These are phyloP conservation scores for Lactarius akahatsu DNA, from an alignment of 768 basidiomycete species.

Conservation along the genomic window DNA sequence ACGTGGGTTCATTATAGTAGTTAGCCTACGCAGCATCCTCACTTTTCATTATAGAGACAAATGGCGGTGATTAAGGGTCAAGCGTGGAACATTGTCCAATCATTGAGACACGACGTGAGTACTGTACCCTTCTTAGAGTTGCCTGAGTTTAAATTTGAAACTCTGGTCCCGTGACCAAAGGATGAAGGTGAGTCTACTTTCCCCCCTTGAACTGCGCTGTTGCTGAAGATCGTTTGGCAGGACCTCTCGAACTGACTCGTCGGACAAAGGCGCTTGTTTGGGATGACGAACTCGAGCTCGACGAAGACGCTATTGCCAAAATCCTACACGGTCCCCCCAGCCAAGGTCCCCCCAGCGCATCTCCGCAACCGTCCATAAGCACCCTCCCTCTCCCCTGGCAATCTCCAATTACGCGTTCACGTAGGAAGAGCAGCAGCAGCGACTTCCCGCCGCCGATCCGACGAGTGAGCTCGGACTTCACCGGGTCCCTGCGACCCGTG, in stretches of 20 bases:
- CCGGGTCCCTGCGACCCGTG: constrained; percentile 69
- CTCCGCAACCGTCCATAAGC: constrained; percentile 60
- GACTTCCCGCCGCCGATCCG: constrained; percentile 76
- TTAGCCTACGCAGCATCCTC: constrained; percentile 5
- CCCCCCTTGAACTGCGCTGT: too few relatives aligned
- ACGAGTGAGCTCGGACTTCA: constrained; percentile 59
- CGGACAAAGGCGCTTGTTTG: constrained; percentile 77
- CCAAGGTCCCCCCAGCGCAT: constrained; percentile 37
- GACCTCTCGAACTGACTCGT: constrained; percentile 89
- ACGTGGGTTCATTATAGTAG: constrained; percentile 42
- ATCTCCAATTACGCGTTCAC: constrained; percentile 49
- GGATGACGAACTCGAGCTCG: constrained; percentile 77
- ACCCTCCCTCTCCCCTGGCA: constrained; percentile 61
- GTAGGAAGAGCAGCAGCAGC: constrained; percentile 57
- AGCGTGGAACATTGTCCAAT: constrained; percentile 88
- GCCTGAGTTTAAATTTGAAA: neutral
- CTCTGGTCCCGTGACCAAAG: constrained; percentile 38
- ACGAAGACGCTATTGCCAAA: constrained; percentile 40
- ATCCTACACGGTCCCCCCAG: constrained; percentile 36
- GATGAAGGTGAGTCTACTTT: constrained; percentile 60
- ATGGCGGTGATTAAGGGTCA: constrained; percentile 93
- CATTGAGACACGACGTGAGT: constrained; percentile 70
- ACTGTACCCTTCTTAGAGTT: constrained; percentile 1
- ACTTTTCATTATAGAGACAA: constrained; percentile 56
- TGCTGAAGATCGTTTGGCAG: constrained; percentile 39